Evolutionary conservation across 768 basidiomycete genomes (phyloP), one percentile per base, ranked within the genome.

Genomic region (Cubamyces sp.): DNA sequence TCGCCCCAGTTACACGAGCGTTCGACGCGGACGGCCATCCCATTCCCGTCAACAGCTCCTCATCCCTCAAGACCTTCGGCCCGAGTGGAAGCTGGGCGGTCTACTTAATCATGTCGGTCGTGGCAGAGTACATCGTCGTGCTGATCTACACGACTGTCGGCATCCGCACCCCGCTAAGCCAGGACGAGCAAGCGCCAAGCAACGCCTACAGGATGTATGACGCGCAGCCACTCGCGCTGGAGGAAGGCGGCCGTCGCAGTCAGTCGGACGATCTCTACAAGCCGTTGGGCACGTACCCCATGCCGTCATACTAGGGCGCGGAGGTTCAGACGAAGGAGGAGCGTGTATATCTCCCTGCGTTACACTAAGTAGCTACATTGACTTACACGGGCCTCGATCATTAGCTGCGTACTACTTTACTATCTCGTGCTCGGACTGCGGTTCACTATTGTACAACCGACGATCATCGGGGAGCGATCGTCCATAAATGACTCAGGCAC

Each of bases 71-170:
- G 45, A 50, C 48, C 16, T 52, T 57, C 46, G 53, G 64, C 52
- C 81, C 79, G 1, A 87, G 87, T 6, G 51, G 40, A 73, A 81
- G 64, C 57, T 87, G 84, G 85, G 71, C 81, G 50, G 65, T 84
- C 63, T 90, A 80, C 69, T 77, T 88, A 19, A 72, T 80, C 53
- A 81, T 89, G 76, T 81, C 82, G 15, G 75, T 86, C 28, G 28
- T 37, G 19, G 49, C n/a, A 28, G 48, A 59, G 49, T 59, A 52
- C 41, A 42, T 50, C 23, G 49, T 42, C 16, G 57, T 59, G 18
- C 25, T 52, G 26, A 45, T 50, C 40, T 50, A 42, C 26, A 50
- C 48, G 12, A 11, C 40, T 23, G 57, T 58, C 11, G 57, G 57
- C 25, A 25, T 58, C n/a, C 57, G 48, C 26, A 58, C 48, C 16